Percentiles rank a stretch among this genome's conserved stretches.
Conservation (phyloP, 108 stramenopile genomes). For the Skeletonema potamos region DNA sequence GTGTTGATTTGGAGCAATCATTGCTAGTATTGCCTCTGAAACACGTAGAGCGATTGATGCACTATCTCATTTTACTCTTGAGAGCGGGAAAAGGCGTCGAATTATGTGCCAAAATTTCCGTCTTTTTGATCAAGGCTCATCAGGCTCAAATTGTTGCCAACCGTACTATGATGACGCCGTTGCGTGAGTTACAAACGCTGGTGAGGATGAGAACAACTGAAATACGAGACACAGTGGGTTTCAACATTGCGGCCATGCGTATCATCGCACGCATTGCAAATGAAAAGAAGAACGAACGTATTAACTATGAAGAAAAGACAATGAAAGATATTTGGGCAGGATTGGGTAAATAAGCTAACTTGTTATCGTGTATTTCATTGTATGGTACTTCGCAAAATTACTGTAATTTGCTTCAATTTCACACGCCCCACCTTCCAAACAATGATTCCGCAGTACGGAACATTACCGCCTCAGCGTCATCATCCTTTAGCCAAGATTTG, state of each 20-base stretch:
- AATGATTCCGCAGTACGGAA: slow-evolving; percentile 63
- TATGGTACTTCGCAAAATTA: neutral
- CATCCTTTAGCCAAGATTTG: slow-evolving; percentile 57
- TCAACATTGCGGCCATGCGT: slow-evolving; percentile 77
- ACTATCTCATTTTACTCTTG: slow-evolving; percentile 71
- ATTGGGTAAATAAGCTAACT: slow-evolving; percentile 28
- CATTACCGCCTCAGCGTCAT: slow-evolving; percentile 52
- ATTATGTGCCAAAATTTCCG: slow-evolving; percentile 66
- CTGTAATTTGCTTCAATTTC: neutral
- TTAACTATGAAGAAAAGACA: slow-evolving; percentile 16
- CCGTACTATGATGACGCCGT: slow-evolving; percentile 57
- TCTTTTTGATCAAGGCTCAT: slow-evolving; percentile 80
- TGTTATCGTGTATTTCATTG: neutral
- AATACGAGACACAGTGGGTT: slow-evolving; percentile 72
- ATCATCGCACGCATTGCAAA: slow-evolving; percentile 49
- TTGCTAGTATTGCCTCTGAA: slow-evolving; percentile 86
- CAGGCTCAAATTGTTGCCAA: slow-evolving; percentile 66
- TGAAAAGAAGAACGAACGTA: slow-evolving; percentile 40
- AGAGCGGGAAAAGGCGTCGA: slow-evolving; percentile 76
- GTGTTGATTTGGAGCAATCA: slow-evolving; percentile 91
- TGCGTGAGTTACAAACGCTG: slow-evolving; percentile 68
- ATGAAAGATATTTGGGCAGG: slow-evolving; percentile 69
- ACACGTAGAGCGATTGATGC: slow-evolving; percentile 73
- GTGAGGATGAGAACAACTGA: slow-evolving; percentile 58
- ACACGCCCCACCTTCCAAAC: slow-evolving; percentile 66